Base-by-base conservation (phyloP, 2,329 filamentous ascomycete genomes). In the Botryotinia globosa region DNA sequence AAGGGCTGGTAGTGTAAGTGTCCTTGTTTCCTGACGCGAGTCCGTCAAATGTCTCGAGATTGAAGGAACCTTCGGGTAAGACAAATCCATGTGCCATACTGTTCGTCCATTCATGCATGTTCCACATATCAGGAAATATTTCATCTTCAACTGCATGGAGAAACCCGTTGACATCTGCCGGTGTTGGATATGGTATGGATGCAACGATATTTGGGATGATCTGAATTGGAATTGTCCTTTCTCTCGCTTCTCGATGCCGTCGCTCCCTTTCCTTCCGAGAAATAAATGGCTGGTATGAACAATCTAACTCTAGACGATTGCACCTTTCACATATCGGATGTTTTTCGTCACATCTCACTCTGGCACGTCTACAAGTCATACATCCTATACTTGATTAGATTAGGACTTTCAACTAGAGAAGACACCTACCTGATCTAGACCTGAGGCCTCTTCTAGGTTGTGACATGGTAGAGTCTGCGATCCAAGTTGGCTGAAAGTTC, bases 291-390 rank as follows among this genome's bases (percentile, higher is more conserved):
- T 65, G n/a, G 18, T 56, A 58, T 37, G 29, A 64, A 16, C 69
- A 71, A 20, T 56, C 20, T 32, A 61, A 39, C 8, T 22, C 69
- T 34, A 71, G 18, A 32, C 61, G 45, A 37, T 45, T 34, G 20
- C 61, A 71, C 20, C 61, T 45, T 51, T 71, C 45, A 48, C 61
- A 71, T 37, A 66, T 58, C 37, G 69, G 69, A 58, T 56, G 61
- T 58, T 65, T 37, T 22, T 71, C 45, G 32, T 58, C 37, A 20
- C 69, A 71, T 66, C 48, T 58, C 61, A 71, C 69, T 56, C 61
- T 66, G 16, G 59, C 61, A 39, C 61, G 61, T 65, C 59, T 71
- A 37, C 69, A 66, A 25, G 69, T 71, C 45, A 71, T 65, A 12
- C 48, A 71, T 20, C 61, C 69, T 71, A 66, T 34, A 4, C 42